A percentile compares a stretch with the other conserved stretches of the same genome.
Conservation (phyloP, 495 filamentous ascomycete species). For the Xylaria cubensis region DNA sequence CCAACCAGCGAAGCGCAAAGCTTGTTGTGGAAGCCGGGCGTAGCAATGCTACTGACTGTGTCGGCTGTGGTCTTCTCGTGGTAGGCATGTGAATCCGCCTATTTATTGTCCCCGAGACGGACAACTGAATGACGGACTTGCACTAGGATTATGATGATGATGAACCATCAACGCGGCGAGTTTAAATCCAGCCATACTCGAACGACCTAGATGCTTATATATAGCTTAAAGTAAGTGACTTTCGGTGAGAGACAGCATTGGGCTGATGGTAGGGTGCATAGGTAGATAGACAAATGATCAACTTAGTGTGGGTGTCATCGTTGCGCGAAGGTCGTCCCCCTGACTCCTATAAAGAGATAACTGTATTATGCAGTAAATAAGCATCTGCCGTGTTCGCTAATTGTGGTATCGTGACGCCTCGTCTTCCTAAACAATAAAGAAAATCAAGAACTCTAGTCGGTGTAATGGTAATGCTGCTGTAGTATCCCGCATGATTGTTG, state of each 20-base stretch:
- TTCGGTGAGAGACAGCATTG: too few species aligned
- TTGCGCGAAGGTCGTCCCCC: background rate
- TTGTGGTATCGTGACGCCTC: background rate
- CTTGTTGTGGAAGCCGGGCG: conserved; percentile 5
- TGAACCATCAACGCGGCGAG: background rate
- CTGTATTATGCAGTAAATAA: too few species aligned
- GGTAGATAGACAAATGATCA: too few species aligned
- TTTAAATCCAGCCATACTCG: background rate
- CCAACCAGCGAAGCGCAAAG: conserved; percentile 10
- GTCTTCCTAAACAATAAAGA: background rate
- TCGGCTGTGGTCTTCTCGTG: background rate
- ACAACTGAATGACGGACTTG: background rate
- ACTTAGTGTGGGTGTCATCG: background rate
- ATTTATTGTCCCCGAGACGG: background rate
- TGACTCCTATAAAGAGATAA: background rate
- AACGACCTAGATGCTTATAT: background rate
- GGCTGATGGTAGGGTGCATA: too few species aligned
- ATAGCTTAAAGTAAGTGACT: background rate
- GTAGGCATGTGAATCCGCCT: conserved; percentile 1
- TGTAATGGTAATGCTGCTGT: background rate
- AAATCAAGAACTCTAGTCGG: background rate
- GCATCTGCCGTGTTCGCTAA: background rate
- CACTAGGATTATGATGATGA: background rate
- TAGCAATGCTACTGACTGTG: background rate
- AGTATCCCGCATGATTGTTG: background rate